Conservation (phyloP, 768 basidiomycete species). For the Candolleomyces eurysporus region DNA sequence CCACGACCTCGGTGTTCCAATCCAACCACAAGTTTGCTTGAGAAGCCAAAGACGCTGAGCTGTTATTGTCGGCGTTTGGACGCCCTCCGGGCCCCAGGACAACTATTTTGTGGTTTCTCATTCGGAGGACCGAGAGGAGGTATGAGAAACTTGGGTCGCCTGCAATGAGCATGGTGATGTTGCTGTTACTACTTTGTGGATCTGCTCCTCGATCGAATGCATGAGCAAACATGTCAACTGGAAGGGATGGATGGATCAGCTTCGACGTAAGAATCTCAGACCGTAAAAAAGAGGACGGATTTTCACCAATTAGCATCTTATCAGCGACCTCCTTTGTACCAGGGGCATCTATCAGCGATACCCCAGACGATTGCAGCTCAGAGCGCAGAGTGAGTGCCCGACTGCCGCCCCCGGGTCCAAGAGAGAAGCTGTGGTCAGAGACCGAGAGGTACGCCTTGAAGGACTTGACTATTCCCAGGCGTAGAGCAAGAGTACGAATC, state of each 20-base stretch:
- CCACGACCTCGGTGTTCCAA: slow-evolving; percentile 39
- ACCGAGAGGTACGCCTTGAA: slow-evolving; percentile 31
- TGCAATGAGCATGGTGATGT: slow-evolving; percentile 43
- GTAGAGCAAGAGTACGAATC: slow-evolving; percentile 22
- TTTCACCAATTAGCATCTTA: slow-evolving; percentile 27
- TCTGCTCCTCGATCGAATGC: too few species aligned
- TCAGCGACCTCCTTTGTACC: slow-evolving; percentile 21
- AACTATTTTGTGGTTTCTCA: slow-evolving; percentile 36
- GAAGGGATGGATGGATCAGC: background rate
- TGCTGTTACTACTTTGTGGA: slow-evolving; percentile 35
- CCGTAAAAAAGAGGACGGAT: background rate
- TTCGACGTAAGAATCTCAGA: background rate
- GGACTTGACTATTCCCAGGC: slow-evolving; percentile 26
- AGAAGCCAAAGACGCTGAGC: slow-evolving; percentile 38
- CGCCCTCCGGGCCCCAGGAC: slow-evolving; percentile 28
- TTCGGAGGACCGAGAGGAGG: slow-evolving; percentile 38
- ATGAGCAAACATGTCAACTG: slow-evolving; percentile 9
- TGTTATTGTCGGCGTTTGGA: slow-evolving; percentile 32
- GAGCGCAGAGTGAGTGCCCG: slow-evolving; percentile 18
- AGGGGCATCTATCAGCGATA: slow-evolving; percentile 29
- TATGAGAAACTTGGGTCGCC: slow-evolving; percentile 45
- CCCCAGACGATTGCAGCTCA: slow-evolving; percentile 28
- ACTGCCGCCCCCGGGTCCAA: background rate
- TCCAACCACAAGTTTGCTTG: slow-evolving; percentile 55
- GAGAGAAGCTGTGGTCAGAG: slow-evolving; percentile 15